Base-by-base conservation (phyloP, 2,329 filamentous ascomycete genomes). In the Drechmeria coniospora region DNA sequence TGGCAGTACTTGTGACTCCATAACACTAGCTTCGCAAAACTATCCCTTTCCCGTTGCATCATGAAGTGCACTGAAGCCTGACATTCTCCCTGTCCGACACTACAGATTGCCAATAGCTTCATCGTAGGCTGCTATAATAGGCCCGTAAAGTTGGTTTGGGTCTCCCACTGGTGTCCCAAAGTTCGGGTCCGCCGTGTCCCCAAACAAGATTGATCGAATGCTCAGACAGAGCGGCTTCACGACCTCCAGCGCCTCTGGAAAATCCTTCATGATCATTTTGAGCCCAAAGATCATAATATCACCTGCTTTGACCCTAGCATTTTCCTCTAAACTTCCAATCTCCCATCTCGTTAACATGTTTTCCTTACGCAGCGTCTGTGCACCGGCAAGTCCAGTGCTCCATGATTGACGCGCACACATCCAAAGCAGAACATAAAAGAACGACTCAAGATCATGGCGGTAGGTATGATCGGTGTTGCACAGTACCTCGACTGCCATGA, bases 401-500 rank as follows among this genome's bases (percentile, higher is more conserved):
- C 30, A 36, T 6, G 30, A 32, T 15, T 29, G 15, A 17, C 34
- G 34, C 12, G 23, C 30, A 21, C 33, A 40, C 21, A 40, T 29
- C 33, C 34, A 40, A 3, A 47, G n/a, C n/a, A n/a, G n/a, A n/a
- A n/a, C n/a, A n/a, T n/a, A n/a, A n/a, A n/a, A n/a, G n/a, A n/a
- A n/a, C n/a, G n/a, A n/a, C n/a, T n/a, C n/a, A n/a, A n/a, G n/a
- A n/a, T n/a, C n/a, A n/a, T n/a, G n/a, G n/a, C n/a, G n/a, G n/a
- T n/a, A n/a, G n/a, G n/a, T n/a, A n/a, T 53, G 43, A 18, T 40
- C 32, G 4, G 36, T 32, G 5, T 33, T 38, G n/a, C 36, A 26
- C 6, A 56, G 32, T 7, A 56, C 45, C 27, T 49, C 43, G 18
- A 51, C 43, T 0, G 45, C 49, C 41, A 53, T 55, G 25, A 50